Evolutionary conservation across 1,139 yeast genomes (phyloP), one percentile per base, ranked within the genome.

Genomic region (Debaryomyces udenii): DNA sequence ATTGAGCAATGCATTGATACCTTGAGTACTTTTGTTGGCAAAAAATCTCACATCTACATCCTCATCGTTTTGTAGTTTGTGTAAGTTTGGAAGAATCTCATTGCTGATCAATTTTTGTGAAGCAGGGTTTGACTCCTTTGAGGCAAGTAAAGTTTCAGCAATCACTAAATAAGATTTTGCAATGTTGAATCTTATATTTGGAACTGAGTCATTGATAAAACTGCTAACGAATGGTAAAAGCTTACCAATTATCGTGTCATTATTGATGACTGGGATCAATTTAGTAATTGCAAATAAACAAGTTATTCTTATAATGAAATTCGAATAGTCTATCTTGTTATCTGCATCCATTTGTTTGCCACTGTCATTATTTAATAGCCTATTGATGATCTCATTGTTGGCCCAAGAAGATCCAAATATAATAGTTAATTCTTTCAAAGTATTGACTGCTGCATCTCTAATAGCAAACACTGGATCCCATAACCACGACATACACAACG

Each of bases 391-490:
- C 59, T 89, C 94, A 36, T 73, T 71, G 59, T 88, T 83, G 37
- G 97, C 95, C 99, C 99, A 94, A 32, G 83, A 82, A 17, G 93
- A 83, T 24, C 99, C 99, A 65, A 93, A 94, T 34, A 88, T 90
- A 49, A 78, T 78, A 3, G 96, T 83, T 54, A 94, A 74, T 55
- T 86, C 84, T 52, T 80, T 83, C 54, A 93, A 73, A 62, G 91
- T 94, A 46, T 76, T 68, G 27, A 94, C 96, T 1, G 98, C 98
- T 10, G 99, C 99, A 54, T 90, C 96, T 64, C 99, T 82, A 49
- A 94, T 91, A 6, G 98, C 93, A 65, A 81, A 93, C 31, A 94
- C 99, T 11, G 94, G 87, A 67, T 94, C 99, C 96, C 98, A 91
- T 51, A 94, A 74, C 98, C 99, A 94, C 16, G 93, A 86, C 81